Conservation (phyloP, 306 rosid species). For the Acmispon strigosus region DNA sequence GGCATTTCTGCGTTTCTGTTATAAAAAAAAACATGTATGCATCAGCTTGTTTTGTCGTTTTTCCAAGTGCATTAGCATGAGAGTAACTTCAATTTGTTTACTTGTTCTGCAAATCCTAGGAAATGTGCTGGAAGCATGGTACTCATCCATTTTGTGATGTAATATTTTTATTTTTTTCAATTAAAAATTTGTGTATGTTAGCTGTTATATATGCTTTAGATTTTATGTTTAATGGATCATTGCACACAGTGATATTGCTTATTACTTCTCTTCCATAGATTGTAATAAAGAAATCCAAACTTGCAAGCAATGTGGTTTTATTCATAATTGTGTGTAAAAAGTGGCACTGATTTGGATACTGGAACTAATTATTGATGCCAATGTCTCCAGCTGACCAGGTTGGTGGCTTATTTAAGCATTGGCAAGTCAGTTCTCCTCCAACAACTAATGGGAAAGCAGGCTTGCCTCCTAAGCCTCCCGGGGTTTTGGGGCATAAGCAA, state of each 20-base stretch:
- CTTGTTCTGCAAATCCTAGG: neutral
- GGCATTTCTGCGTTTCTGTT: neutral
- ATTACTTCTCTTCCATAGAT: neutral
- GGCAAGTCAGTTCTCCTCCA: constrained; percentile 24
- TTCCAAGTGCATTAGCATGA: neutral
- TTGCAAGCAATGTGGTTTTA: neutral
- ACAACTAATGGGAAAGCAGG: neutral
- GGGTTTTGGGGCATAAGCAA: neutral
- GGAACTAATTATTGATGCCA: neutral
- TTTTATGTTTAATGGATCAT: neutral
- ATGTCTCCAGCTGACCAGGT: constrained; percentile 32
- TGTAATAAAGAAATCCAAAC: neutral
- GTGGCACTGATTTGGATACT: neutral
- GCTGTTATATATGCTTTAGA: neutral
- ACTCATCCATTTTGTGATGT: neutral
- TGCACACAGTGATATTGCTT: neutral
- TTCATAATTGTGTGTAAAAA: neutral
- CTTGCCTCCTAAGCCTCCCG: constrained; percentile 12
- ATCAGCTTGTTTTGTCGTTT: neutral
- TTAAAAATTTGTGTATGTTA: neutral
- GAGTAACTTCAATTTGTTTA: neutral
- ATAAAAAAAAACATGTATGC: no score
- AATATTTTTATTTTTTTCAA: neutral
- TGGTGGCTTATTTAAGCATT: constrained; percentile 25
- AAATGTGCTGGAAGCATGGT: neutral